Evolutionary conservation across 1,284 basidiomycete species (phyloP).

Genomic region (Trichosporon sp.): DNA sequence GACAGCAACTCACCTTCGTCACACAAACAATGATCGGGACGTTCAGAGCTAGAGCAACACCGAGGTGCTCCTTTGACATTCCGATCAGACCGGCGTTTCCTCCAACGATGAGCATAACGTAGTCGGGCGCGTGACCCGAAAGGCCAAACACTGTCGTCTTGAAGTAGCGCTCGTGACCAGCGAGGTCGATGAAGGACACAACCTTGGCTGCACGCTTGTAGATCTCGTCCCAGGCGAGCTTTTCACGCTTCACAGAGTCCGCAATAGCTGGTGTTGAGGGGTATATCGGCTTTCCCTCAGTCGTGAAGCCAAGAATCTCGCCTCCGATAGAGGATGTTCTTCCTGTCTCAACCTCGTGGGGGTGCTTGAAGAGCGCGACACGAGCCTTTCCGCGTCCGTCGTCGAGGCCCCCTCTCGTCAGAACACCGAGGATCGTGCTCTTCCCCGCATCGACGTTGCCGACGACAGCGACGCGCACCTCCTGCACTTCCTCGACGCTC

Average conservation of each 20-base stretch:
- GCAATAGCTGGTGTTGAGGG: slow-evolving; percentile 64
- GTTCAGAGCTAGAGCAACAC: slow-evolving; percentile 88
- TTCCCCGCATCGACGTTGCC: slow-evolving; percentile 88
- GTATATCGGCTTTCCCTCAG: slow-evolving; percentile 72
- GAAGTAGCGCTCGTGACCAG: slow-evolving; percentile 77
- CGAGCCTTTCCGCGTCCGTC: slow-evolving; percentile 93
- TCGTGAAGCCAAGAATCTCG: slow-evolving; percentile 89
- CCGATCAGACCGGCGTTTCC: slow-evolving; percentile 93
- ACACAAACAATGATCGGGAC: slow-evolving; percentile 93
- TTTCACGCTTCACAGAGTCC: slow-evolving; percentile 72
- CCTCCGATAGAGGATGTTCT: slow-evolving; percentile 93
- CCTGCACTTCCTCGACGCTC: slow-evolving; percentile 61
- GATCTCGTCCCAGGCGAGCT: slow-evolving; percentile 95
- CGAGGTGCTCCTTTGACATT: slow-evolving; percentile 96
- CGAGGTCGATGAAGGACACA: slow-evolving; percentile 90
- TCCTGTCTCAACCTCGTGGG: slow-evolving; percentile 95
- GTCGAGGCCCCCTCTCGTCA: slow-evolving; percentile 75
- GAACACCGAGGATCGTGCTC: slow-evolving; percentile 79
- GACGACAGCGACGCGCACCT: slow-evolving; percentile 92
- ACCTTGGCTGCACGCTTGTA: slow-evolving; percentile 88
- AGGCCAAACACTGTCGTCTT: slow-evolving; percentile 94
- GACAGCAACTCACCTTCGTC: slow-evolving; percentile 69
- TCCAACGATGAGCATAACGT: slow-evolving; percentile 93
- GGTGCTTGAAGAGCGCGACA: slow-evolving; percentile 90
- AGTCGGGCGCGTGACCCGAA: slow-evolving; percentile 91